A percentile compares a stretch with the other conserved stretches of the same genome.
Conservation (phyloP, 1,139 yeast species). For the Pneumocystis canis region DNA sequence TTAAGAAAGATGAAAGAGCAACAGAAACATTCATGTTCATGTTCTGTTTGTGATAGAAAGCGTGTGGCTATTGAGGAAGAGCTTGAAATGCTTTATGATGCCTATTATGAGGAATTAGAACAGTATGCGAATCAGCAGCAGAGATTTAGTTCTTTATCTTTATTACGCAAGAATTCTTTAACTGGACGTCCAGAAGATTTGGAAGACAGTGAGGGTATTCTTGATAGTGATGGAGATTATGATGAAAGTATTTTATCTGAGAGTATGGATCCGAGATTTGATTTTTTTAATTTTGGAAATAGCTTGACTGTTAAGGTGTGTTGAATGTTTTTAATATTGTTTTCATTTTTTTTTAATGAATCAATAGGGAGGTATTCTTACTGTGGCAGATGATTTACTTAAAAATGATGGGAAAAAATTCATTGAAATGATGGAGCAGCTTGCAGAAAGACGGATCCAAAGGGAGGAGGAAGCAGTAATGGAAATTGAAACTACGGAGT, state of each 20-base stretch:
- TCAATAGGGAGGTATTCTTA: constrained; percentile 31
- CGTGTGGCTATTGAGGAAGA: constrained; percentile 63
- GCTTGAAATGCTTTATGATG: constrained; percentile 56
- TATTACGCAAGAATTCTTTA: constrained; percentile 9
- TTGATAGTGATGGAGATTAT: constrained; percentile 13
- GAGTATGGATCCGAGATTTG: constrained; percentile 16
- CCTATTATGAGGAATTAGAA: constrained; percentile 31
- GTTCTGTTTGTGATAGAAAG: constrained; percentile 69
- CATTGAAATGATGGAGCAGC: constrained; percentile 61
- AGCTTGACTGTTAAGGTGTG: constrained; percentile 23
- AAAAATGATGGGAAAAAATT: constrained; percentile 62
- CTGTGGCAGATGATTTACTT: constrained; percentile 63
- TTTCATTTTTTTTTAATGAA: not conserved
- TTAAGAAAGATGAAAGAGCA: constrained; percentile 49
- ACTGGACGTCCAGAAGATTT: constrained; percentile 6
- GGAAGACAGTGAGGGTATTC: constrained; percentile 4
- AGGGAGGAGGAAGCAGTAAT: constrained; percentile 32
- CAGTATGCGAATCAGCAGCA: constrained; percentile 20
- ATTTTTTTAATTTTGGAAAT: constrained; percentile 25
- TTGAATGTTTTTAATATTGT: not conserved
- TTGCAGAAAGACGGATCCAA: constrained; percentile 44
- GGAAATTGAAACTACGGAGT: constrained; percentile 25
- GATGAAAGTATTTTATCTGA: constrained; percentile 14
- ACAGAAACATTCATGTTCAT: constrained; percentile 45
- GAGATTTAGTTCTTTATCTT: constrained; percentile 12